phyloP scores from a whole-genome alignment of 495 filamentous ascomycete genomes.

The Monascus purpureus region DNA sequence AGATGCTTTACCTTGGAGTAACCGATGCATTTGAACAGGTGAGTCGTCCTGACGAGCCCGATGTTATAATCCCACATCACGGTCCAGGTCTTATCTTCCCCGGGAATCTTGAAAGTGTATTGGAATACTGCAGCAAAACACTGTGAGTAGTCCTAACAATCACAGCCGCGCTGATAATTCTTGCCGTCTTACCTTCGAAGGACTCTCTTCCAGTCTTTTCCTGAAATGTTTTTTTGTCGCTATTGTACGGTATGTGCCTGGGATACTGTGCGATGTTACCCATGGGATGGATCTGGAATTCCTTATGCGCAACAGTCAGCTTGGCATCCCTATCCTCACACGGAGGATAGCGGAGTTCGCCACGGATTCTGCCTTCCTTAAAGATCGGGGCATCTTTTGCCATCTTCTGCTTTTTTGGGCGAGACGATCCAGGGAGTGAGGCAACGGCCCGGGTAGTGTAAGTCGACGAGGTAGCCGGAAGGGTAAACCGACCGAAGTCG shows the following conservation, averaged over 20 bases:
- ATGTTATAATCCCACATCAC: constrained; percentile 97
- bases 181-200: constrained; percentile 57
- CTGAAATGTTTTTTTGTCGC: constrained; percentile 77
- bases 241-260: constrained; percentile 82
- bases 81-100: constrained; percentile 49
- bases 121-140: constrained; percentile 53
- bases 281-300: constrained; percentile 51
- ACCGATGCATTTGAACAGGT: constrained; percentile 81
- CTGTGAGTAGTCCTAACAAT: neutral
- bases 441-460: constrained; percentile 7
- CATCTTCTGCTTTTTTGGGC: constrained; percentile 32
- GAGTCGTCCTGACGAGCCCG: constrained; percentile 87
- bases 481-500: constrained; percentile 1
- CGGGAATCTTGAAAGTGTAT: constrained; percentile 70
- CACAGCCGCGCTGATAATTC: too few species aligned
- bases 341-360: constrained; percentile 52
- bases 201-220: constrained; percentile 73
- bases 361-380: constrained; percentile 41
- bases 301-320: constrained; percentile 38
- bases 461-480: constrained; percentile 10
- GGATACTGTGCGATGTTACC: constrained; percentile 53
- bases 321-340: constrained; percentile 45
- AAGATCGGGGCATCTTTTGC: constrained; percentile 48
- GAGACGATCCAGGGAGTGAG: constrained; percentile 7
- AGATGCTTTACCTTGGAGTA: constrained; percentile 58